Percentiles rank a stretch among this genome's conserved stretches.
Evolutionary conservation across 768 basidiomycete genomes (phyloP).

Genomic region (Tricholoma matsutake): DNA sequence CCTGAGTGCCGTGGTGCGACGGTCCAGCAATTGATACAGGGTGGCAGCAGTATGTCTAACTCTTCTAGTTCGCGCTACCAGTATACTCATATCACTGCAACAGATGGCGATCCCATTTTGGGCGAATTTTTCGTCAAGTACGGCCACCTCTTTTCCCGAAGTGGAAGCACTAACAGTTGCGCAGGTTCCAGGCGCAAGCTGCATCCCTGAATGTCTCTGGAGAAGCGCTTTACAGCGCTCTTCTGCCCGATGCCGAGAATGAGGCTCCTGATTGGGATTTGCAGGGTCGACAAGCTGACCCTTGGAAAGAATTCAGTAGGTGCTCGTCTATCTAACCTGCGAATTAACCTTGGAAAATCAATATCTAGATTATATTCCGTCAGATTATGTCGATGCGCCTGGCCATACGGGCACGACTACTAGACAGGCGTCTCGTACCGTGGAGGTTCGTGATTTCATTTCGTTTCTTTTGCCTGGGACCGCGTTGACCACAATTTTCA

Average conservation of each 20-base stretch:
- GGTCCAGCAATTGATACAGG: conserved; percentile 41
- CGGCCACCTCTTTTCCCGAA: conserved; percentile 7
- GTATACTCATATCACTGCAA: neutral
- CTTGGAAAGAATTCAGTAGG: conserved; percentile 43
- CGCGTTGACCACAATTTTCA: neutral
- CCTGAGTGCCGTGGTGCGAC: conserved; percentile 59
- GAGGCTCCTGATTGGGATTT: conserved; percentile 61
- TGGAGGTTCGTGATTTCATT: conserved; percentile 43
- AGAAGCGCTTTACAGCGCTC: conserved; percentile 49
- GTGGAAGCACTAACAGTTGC: neutral
- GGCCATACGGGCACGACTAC: conserved; percentile 45
- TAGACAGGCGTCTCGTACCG: conserved; percentile 58
- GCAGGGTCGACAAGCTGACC: conserved; percentile 54
- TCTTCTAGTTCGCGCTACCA: neutral
- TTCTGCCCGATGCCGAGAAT: conserved; percentile 56
- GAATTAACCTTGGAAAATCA: neutral
- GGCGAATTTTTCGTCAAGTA: conserved; percentile 67
- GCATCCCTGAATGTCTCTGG: conserved; percentile 44
- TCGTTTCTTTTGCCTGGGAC: neutral
- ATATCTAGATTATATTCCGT: conserved; percentile 36
- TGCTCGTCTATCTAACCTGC: neutral
- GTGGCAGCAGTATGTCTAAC: conserved; percentile 53
- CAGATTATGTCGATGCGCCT: conserved; percentile 40
- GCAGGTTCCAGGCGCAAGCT: conserved; percentile 51
- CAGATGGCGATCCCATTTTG: conserved; percentile 63